Evolutionary conservation across 768 basidiomycete genomes (phyloP).

Genomic region (Pholiota microspora): DNA sequence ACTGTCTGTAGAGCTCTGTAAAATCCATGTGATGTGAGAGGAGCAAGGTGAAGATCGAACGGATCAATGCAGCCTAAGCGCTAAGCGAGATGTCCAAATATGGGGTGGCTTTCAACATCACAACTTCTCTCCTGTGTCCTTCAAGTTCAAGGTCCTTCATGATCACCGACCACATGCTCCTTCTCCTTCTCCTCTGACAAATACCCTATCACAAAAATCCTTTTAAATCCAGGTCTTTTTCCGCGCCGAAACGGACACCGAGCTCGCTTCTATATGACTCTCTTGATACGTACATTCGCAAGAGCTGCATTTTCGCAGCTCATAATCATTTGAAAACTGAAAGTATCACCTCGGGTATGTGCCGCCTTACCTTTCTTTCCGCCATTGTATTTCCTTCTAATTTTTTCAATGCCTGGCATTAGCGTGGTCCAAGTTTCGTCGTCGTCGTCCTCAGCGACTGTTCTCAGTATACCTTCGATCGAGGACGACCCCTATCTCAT

Average conservation of each 20-base stretch:
- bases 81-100: no score
- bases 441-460: no score
- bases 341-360: neutral
- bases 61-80: neutral
- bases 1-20: conserved; percentile 81
- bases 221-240: neutral
- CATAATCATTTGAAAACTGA: neutral
- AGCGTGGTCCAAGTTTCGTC: no score
- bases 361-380: no score
- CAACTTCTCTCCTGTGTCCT: neutral
- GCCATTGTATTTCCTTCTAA: neutral
- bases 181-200: neutral
- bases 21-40: conserved; percentile 83
- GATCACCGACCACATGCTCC: neutral
- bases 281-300: no score
- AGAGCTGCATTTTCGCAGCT: neutral
- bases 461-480: no score
- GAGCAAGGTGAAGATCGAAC: conserved; percentile 3
- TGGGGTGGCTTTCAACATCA: no score
- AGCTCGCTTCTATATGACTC: neutral
- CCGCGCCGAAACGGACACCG: neutral
- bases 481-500: conserved; percentile 32
- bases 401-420: no score
- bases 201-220: neutral
- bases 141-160: neutral